Base-by-base conservation (phyloP, 257 asterid genomes). In the Fraxinus excelsior region DNA sequence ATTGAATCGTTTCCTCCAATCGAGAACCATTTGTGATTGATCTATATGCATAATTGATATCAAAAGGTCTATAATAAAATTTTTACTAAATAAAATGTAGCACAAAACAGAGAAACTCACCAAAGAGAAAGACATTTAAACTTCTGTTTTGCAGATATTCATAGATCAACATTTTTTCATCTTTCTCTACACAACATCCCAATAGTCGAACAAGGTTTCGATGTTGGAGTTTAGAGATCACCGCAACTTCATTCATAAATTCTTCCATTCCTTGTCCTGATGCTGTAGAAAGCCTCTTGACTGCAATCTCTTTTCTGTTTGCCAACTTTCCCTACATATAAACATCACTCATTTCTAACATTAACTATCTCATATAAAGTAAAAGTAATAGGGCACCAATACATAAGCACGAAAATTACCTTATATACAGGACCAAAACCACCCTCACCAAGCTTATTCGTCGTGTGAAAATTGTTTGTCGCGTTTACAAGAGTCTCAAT, bases 191-290 rank as follows among this genome's bases (percentile, higher is more conserved):
- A 76, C 89, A 87, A 21, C 86, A 85, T 16, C 91, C 91, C 10
- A 82, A n/a, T 5, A 87, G 85, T 40, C 74, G 74, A 1, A 86
- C 88, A 69, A 87, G 91, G 75, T 87, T 87, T 10, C 86, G 73
- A 31, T 84, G 84, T 23, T 86, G 88, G 46, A 86, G 88, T 76
- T 76, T 82, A 0, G 87, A 78, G 66, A 88, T 88, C 23, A 88
- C 71, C 46, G 74, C 42, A 6, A 84, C 85, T 76, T 88, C 91
- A 53, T 84, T 88, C 86, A 66, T 81, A 72, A 87, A 87, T 78
- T 87, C 91, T 66, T 79, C 76, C n/a, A 77, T 64, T 14, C 91
- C 88, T 79, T 87, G 91, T 38, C 46, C 71, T 0, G 90, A 86
- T 3, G 79, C 69, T 51, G 62, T 78, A 26, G 88, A 73, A 12